Evolutionary conservation across 2,329 filamentous ascomycete species (phyloP).

Genomic region (Neocatenulostroma microsporum): DNA sequence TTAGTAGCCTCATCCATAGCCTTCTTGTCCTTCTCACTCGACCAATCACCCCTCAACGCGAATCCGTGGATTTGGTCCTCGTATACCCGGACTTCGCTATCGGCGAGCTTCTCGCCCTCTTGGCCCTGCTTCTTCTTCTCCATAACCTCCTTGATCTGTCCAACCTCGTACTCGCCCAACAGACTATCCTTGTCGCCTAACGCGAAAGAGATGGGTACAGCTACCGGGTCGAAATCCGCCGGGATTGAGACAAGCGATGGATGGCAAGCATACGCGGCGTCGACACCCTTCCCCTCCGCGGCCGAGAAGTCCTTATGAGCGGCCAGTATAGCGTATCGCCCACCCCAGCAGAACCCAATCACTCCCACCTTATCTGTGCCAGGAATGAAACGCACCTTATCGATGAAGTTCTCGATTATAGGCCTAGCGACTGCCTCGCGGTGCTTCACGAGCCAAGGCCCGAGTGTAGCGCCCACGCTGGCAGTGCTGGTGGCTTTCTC

Average conservation of each 20-base stretch:
- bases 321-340: constrained; percentile 32
- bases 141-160: constrained; percentile 35
- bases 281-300: constrained; percentile 28
- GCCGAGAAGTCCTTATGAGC: constrained; percentile 19
- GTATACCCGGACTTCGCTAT: constrained; percentile 36
- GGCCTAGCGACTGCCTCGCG: constrained; percentile 37
- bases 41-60: constrained; percentile 37
- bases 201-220: constrained; percentile 35
- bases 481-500: constrained; percentile 37
- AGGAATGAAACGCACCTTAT: constrained; percentile 31
- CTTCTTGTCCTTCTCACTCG: constrained; percentile 39
- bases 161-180: constrained; percentile 32
- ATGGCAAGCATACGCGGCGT: constrained; percentile 37
- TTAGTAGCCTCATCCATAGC: constrained; percentile 40
- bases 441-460: constrained; percentile 39
- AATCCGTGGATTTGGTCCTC: constrained; percentile 41
- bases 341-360: constrained; percentile 45
- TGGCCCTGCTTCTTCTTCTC: constrained; percentile 31
- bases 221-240: constrained; percentile 35
- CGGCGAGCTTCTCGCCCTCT: constrained; percentile 23
- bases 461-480: constrained; percentile 34
- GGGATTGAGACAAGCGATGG: constrained; percentile 37
- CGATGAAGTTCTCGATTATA: constrained; percentile 38
- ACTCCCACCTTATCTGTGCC: constrained; percentile 39
- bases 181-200: constrained; percentile 38